phyloP scores from a whole-genome alignment of 2,329 filamentous ascomycete species.

The Trichoderma oligosporum region DNA sequence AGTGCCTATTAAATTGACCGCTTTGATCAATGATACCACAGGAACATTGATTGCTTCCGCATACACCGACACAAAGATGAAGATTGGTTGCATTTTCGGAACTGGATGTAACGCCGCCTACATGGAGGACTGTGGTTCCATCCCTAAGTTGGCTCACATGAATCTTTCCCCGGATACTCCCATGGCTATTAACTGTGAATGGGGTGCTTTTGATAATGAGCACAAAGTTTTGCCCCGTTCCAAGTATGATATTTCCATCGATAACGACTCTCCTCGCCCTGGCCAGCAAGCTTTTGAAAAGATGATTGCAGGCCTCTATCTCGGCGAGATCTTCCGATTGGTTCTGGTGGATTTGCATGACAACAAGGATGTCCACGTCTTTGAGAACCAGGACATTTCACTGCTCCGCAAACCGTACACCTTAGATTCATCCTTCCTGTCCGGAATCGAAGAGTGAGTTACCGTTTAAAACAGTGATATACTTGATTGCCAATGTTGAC shows the following conservation, averaged over 20 bases:
- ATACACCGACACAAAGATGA: slow-evolving; percentile 91
- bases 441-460: slow-evolving; percentile 79
- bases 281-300: slow-evolving; percentile 97
- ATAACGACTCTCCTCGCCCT: slow-evolving; percentile 85
- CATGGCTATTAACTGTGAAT: slow-evolving; percentile 97
- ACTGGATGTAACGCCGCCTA: slow-evolving; percentile 98
- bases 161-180: slow-evolving; percentile 79
- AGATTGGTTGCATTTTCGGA: slow-evolving; percentile 96
- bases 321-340: slow-evolving; percentile 91
- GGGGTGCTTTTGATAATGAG: slow-evolving; percentile 95
- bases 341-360: slow-evolving; percentile 83
- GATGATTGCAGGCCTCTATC: slow-evolving; percentile 93
- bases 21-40: slow-evolving; percentile 96
- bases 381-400: slow-evolving; percentile 76
- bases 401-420: slow-evolving; percentile 82
- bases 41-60: slow-evolving; percentile 94
- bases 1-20: slow-evolving; percentile 87
- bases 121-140: slow-evolving; percentile 87
- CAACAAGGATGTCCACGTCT: slow-evolving; percentile 69
- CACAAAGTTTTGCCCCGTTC: slow-evolving; percentile 82
- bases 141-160: slow-evolving; percentile 90
- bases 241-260: slow-evolving; percentile 80
- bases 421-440: slow-evolving; percentile 89
- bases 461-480: not conserved
- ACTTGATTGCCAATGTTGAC: not conserved